A percentile compares a stretch with the other conserved stretches of the same genome.
Evolutionary conservation across 2,329 filamentous ascomycete species (phyloP).

Genomic region (Cadophora gregata): DNA sequence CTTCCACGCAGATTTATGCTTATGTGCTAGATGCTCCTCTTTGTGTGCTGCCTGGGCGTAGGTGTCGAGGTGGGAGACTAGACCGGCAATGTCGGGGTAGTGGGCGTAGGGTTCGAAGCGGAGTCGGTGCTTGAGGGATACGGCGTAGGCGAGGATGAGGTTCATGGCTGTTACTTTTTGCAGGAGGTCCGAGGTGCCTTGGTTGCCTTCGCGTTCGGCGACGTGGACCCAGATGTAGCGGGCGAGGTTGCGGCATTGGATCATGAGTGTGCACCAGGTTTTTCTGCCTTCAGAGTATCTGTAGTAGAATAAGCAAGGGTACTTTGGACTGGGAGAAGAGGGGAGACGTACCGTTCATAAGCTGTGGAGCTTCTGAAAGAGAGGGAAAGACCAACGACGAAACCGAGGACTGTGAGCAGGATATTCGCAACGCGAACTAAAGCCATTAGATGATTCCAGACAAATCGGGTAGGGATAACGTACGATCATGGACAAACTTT

Average conservation of each 20-base stretch:
- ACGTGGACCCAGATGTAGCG: slow-evolving; percentile 85
- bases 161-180: slow-evolving; percentile 73
- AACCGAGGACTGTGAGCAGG: slow-evolving; percentile 78
- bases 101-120: slow-evolving; percentile 83
- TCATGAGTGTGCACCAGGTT: slow-evolving; percentile 65
- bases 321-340: background rate
- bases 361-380: slow-evolving; percentile 80
- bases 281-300: slow-evolving; percentile 66
- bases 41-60: slow-evolving; percentile 66
- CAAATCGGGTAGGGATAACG: background rate
- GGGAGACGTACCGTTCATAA: slow-evolving; percentile 63
- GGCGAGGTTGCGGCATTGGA: slow-evolving; percentile 70
- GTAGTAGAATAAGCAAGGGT: background rate
- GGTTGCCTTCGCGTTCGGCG: slow-evolving; percentile 58
- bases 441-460: background rate
- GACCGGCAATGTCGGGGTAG: slow-evolving; percentile 74
- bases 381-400: slow-evolving; percentile 77
- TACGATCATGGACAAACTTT: slow-evolving; percentile 26
- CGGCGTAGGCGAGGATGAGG: slow-evolving; percentile 75
- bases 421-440: slow-evolving; percentile 64
- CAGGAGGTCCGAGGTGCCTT: slow-evolving; percentile 70
- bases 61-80: slow-evolving; percentile 77
- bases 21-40: slow-evolving; percentile 48
- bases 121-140: slow-evolving; percentile 79
- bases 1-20: slow-evolving; percentile 57